These are phyloP conservation scores for Chrysoporthe puriensis DNA, from an alignment of 2,329 filamentous ascomycete species.

Conservation along the genomic window DNA sequence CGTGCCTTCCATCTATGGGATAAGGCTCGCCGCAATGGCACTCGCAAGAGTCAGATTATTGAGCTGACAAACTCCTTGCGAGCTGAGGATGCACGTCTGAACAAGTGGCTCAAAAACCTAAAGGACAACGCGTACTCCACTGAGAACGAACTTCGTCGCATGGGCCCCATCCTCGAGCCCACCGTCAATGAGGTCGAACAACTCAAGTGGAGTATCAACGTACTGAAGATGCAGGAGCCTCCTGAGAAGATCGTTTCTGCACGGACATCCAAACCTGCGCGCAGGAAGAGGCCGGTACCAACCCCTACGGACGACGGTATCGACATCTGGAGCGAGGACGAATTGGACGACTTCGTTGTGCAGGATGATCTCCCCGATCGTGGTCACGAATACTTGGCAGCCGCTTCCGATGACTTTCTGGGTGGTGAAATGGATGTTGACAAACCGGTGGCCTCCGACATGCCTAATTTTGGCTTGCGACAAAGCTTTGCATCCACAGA, in stretches of 20 bases:
- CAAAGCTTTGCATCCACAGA: constrained; percentile 11
- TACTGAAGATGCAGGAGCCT: constrained; percentile 47
- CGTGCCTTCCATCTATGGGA: constrained; percentile 68
- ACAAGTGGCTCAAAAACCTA: constrained; percentile 59
- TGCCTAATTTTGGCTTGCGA: background rate
- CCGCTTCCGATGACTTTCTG: constrained; percentile 13
- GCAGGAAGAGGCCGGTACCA: constrained; percentile 31
- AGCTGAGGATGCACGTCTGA: constrained; percentile 54
- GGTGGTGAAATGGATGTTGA: constrained; percentile 29
- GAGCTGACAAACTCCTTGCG: constrained; percentile 47
- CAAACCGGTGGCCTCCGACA: background rate
- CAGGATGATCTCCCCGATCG: constrained; percentile 36
- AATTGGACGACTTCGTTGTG: constrained; percentile 55
- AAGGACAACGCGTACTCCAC: constrained; percentile 55
- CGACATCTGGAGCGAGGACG: constrained; percentile 43
- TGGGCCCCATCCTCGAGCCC: constrained; percentile 44
- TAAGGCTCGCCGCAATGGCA: constrained; percentile 50
- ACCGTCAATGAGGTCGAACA: constrained; percentile 62
- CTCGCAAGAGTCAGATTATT: constrained; percentile 47
- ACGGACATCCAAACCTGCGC: constrained; percentile 30
- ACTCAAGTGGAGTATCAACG: constrained; percentile 52
- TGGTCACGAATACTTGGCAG: constrained; percentile 11
- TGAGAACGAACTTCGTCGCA: constrained; percentile 54
- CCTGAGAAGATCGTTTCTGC: constrained; percentile 41
- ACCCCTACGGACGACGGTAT: constrained; percentile 10